Base-by-base conservation (phyloP, 805 yeast species). In the Starmera pachycereana region DNA sequence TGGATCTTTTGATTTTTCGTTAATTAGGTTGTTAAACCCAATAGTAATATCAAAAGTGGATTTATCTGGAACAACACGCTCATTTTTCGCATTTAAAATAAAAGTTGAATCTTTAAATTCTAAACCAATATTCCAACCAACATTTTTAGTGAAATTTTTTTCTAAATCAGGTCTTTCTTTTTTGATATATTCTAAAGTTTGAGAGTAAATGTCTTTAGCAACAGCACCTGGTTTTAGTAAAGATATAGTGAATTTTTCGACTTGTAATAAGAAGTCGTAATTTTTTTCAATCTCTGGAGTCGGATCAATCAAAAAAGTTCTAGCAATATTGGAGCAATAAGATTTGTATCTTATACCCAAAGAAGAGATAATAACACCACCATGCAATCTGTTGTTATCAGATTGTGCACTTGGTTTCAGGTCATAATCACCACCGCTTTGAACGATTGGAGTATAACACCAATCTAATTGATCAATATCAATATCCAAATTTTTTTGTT, bases 221-320 rank as follows among this genome's bases (percentile, higher is more conserved):
- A 48, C 56, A 13, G 69, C 66, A 6, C 95, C 96, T 40, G 77
- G 80, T 49, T 74, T 82, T 49, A 87, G 65, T 29, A 74, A 59
- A 14, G 53, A 46, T 11, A 80, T 56, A n/a, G 86, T 72, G 53
- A 76, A 74, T 35, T 69, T 66, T 62, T 90, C 95, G 35, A 88
- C 69, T 37, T 69, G 69, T 41, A 85, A 60, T 48, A 89, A 66
- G 51, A 84, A 76, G 45, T 82, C 90, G 60, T 90, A 90, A 58
- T 84, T 81, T 39, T 68, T 63, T 49, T 83, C 90, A 68, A 86
- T 78, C 46, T 78, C 81, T 38, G 76, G 72, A 4, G 94, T 71
- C 10, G 97, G 97, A 57, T 86, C 95, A 53, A 90, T 85, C 57
- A 90, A 68, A 51, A 85, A 90, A 1, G 96, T 84, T 60, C 97